Evolutionary conservation across 352 stramenopile genomes (phyloP), one percentile per base, ranked within the genome.

Genomic region (Phytophthora cryptogea): DNA sequence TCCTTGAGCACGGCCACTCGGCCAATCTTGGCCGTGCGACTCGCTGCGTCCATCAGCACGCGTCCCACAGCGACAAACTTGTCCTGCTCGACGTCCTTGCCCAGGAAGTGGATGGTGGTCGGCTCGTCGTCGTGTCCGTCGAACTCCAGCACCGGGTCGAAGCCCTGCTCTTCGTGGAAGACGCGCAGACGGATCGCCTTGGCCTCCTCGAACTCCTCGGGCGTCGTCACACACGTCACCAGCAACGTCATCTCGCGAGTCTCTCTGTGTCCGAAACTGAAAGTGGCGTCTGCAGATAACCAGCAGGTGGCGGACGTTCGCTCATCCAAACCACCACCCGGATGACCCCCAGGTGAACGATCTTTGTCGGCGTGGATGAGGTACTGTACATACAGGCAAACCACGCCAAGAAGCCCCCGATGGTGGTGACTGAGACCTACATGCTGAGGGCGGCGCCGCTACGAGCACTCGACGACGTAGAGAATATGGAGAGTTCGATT

Each of bases 111-210:
- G 31, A 74, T 37, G 20, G 78, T 90, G 11, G 68, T 76, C 9
- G 66, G 33, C 16, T 71, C 52, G 45, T 71, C 47, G 63, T 88
- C 80, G 53, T 79, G 50, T 17, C 63, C 52, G 49, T 88, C 78
- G 36, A 82, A 49, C 62, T 88, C 69, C 13, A 73, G 44, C n/a
- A 42, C 52, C 2, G 49, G 43, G 28, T 78, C 63, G 41, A 79
- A 81, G 37, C 69, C 69, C 37, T 83, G 67, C 39, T 90, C 80
- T 7, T 75, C 48, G 40, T 87, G 66, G 56, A 89, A 89, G 35
- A 89, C 77, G 9, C 70, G 39, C 55, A 66, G 59, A 41, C 77
- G 73, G 28, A 89, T 68, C 13, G 41, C 54, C 43, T 74, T 81
- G 59, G 75, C 72, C 32, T 74, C 63, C 8, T 80, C 54, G 20